These are phyloP conservation scores for Schwanniomyces polymorphus DNA, from an alignment of 805 yeast genomes.

Conservation along the genomic window DNA sequence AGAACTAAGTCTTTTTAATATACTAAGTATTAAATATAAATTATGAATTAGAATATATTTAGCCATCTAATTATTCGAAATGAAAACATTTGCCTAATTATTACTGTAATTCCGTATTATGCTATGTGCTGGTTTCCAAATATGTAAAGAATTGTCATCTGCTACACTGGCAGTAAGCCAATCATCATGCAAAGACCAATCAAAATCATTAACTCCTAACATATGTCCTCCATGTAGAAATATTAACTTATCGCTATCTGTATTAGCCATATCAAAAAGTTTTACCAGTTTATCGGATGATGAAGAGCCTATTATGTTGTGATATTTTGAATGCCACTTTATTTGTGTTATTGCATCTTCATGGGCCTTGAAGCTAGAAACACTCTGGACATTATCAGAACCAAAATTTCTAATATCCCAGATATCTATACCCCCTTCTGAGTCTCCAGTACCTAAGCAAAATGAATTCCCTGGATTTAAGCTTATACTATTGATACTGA, in stretches of 20 bases:
- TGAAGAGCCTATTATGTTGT: conserved; percentile 60
- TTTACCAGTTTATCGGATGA: conserved; percentile 65
- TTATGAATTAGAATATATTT: conserved; percentile 9
- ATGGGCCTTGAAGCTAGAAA: conserved; percentile 30
- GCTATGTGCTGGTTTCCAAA: conserved; percentile 67
- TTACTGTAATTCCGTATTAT: conserved; percentile 10
- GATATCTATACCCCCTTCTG: conserved; percentile 51
- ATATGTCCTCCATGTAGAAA: conserved; percentile 86
- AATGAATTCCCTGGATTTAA: conserved; percentile 58
- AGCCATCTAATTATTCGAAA: background rate
- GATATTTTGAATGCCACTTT: conserved; percentile 67
- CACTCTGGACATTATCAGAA: conserved; percentile 5
- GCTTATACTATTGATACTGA: conserved; percentile 57
- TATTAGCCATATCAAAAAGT: conserved; percentile 53
- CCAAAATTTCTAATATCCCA: conserved; percentile 62
- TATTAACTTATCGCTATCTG: conserved; percentile 27
- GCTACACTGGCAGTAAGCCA: conserved; percentile 76
- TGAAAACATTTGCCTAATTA: conserved; percentile 1
- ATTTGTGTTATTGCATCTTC: conserved; percentile 59
- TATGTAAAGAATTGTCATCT: conserved; percentile 83
- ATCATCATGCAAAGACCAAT: conserved; percentile 76
- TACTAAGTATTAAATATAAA: conserved; percentile 5
- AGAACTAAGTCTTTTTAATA: conserved; percentile 23
- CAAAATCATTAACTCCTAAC: conserved; percentile 80
- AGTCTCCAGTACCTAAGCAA: conserved; percentile 68